A percentile compares a stretch with the other conserved stretches of the same genome.
Conservation (phyloP, 1,139 yeast genomes). For the Candida albicans region DNA sequence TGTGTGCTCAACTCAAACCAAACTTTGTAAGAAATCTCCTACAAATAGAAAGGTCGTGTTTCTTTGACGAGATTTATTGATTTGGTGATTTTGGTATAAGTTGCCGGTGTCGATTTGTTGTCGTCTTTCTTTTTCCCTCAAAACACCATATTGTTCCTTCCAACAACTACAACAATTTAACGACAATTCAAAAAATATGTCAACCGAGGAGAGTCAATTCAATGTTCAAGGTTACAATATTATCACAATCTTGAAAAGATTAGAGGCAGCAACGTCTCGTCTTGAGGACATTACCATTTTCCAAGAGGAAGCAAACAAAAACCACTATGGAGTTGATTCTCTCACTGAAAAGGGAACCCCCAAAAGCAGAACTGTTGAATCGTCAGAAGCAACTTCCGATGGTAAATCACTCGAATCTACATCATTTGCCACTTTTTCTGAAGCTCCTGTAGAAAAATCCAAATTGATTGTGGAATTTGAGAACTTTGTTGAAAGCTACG, state of each 20-base stretch:
- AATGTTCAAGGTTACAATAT: constrained; percentile 79
- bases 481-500: constrained; percentile 47
- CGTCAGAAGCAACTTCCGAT: constrained; percentile 7
- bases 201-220: constrained; percentile 54
- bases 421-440: constrained; percentile 10
- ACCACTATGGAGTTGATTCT: constrained; percentile 14
- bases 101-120: background rate
- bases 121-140: background rate
- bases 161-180: background rate
- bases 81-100: too few species aligned
- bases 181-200: constrained; percentile 14
- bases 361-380: constrained; percentile 1
- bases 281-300: constrained; percentile 84
- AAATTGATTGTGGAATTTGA: constrained; percentile 55
- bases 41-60: too few species aligned
- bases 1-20: too few species aligned
- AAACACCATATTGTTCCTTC: background rate
- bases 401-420: background rate
- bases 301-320: constrained; percentile 54
- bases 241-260: constrained; percentile 75
- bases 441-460: constrained; percentile 29
- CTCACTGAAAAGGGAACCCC: constrained; percentile 14
- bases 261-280: constrained; percentile 92
- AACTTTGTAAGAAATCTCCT: too few species aligned
- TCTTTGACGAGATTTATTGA: too few species aligned